Evolutionary conservation across 2,329 filamentous ascomycete genomes (phyloP), one percentile per base, ranked within the genome.

Genomic region (Chaetomium strumarium): DNA sequence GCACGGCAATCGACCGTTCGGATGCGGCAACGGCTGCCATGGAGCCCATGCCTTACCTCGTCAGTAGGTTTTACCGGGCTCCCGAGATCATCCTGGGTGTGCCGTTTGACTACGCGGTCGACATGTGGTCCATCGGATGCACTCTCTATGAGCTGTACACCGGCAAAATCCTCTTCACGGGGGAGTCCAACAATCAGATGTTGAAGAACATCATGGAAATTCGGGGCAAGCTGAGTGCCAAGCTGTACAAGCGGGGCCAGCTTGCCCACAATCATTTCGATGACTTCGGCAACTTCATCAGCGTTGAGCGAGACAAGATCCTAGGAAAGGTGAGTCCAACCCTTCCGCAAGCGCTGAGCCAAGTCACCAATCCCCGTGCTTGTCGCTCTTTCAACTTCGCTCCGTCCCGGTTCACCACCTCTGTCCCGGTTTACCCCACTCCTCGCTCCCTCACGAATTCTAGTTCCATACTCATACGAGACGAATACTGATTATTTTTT

Each of bases 51-150:
- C 90, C 90, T 12, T 97, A 97, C 66, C 84, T 99, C 1, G 90
- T 97, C 65, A 96, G 90, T 73, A 86, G 95, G 51, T 99, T 97
- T 72, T 99, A 99, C 68, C 86, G 93, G 56, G 93, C 93, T 3
- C 93, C 95, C 2, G 93, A 99, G 72, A 90, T 99, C 66, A 96
- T 99, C 56, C 79, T 99, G 3, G 93, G 93, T n/a, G 91, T 96
- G 75, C 86, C 88, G 10, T 96, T 95, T 68, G 90, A 96, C 67
- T 95, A 92, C 67, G 86, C 87, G 8, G 89, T 97, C 59, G 93
- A 99, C 68, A 88, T 96, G 77, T 99, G 93, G 93, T 95, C 92
- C 8, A 90, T 97, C 60, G 95, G 93, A 36, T 99, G 93, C 71
- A 99, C 93, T 0, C 77, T 97, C 30, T 99, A 95, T 69, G 93